Evolutionary conservation across 371 early-diverging fungal species (phyloP).

Genomic region (Mortierella sp.): DNA sequence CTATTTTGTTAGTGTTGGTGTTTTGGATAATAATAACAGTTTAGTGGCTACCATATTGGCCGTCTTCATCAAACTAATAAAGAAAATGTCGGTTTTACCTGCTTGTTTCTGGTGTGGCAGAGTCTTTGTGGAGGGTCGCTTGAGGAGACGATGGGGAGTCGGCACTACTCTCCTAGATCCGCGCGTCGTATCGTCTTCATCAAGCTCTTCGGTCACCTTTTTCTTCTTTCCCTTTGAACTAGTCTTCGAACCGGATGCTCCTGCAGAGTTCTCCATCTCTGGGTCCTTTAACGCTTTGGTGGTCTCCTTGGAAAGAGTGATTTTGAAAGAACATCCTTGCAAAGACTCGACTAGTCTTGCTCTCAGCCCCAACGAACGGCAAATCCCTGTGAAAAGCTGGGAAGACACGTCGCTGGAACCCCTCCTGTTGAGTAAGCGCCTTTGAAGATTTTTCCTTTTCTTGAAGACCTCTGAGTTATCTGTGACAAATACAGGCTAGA

Average conservation of each 20-base stretch:
- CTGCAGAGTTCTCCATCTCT: slow-evolving; percentile 4
- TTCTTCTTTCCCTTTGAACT: slow-evolving; percentile 35
- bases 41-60: no score
- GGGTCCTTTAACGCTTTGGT: slow-evolving; percentile 9
- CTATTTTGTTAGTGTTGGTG: no score
- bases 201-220: slow-evolving; percentile 22
- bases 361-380: slow-evolving; percentile 63
- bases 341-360: slow-evolving; percentile 73
- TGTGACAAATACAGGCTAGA: neutral
- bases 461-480: slow-evolving; percentile 27
- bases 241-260: neutral
- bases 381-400: slow-evolving; percentile 67
- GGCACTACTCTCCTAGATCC: slow-evolving; percentile 38
- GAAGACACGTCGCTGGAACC: slow-evolving; percentile 64
- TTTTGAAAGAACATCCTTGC: slow-evolving; percentile 68
- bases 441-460: slow-evolving; percentile 37
- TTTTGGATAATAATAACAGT: no score
- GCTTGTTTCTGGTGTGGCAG: slow-evolving; percentile 29
- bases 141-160: slow-evolving; percentile 46
- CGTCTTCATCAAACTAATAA: no score
- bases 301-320: slow-evolving; percentile 38
- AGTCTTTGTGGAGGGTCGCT: slow-evolving; percentile 42
- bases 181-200: slow-evolving; percentile 24
- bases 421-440: slow-evolving; percentile 27
- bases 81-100: slow-evolving; percentile 21